A percentile compares a stretch with the other conserved stretches of the same genome.
Evolutionary conservation across 768 basidiomycete species (phyloP).

Genomic region (Phlegmacium glaucopus): DNA sequence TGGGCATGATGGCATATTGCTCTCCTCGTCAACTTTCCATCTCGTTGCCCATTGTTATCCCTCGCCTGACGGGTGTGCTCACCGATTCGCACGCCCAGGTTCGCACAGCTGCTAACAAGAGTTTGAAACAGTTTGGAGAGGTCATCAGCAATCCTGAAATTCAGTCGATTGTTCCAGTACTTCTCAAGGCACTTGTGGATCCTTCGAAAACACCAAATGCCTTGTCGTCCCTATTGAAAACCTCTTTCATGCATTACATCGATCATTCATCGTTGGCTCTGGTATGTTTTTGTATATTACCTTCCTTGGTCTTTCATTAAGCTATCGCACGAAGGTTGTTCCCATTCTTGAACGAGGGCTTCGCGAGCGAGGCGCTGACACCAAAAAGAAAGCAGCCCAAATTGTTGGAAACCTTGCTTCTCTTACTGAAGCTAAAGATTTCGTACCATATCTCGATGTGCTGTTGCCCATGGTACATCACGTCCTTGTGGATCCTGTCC

Average conservation of each 20-base stretch:
- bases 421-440: conserved; percentile 85
- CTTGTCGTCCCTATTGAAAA: conserved; percentile 82
- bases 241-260: conserved; percentile 97
- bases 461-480: conserved; percentile 88
- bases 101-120: conserved; percentile 86
- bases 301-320: neutral
- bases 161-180: conserved; percentile 80
- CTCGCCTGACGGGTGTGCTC: conserved; percentile 88
- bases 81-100: conserved; percentile 99
- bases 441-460: conserved; percentile 88
- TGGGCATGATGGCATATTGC: conserved; percentile 99
- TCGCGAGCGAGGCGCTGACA: conserved; percentile 88
- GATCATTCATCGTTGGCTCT: conserved; percentile 95
- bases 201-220: conserved; percentile 88
- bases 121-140: conserved; percentile 96
- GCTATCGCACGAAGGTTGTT: conserved; percentile 57
- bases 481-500: conserved; percentile 95
- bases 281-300: conserved; percentile 39
- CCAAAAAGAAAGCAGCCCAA: conserved; percentile 92
- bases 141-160: conserved; percentile 98
- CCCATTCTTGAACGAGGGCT: conserved; percentile 94
- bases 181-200: conserved; percentile 94
- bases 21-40: conserved; percentile 92
- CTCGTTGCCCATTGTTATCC: conserved; percentile 95
- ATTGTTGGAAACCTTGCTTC: conserved; percentile 98